phyloP scores from a whole-genome alignment of 225 moss, liverwort and hornwort species.

The Thuidium tamariscinum region DNA sequence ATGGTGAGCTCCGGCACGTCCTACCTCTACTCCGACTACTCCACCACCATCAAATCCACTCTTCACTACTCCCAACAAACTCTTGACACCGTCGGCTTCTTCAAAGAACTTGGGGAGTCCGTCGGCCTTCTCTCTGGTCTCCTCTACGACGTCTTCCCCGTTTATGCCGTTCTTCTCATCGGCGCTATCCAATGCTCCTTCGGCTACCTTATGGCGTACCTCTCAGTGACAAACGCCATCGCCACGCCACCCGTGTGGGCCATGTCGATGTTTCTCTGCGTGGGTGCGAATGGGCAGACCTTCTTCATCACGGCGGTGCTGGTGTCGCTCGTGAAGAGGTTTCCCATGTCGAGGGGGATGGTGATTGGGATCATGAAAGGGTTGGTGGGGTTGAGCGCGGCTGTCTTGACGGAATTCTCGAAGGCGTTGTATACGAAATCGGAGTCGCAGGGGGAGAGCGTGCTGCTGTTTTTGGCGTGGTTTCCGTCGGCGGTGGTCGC shows the following conservation, averaged over 20 bases:
- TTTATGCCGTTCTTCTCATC: conserved; percentile 20
- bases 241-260: conserved; percentile 15
- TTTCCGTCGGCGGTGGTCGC: conserved; percentile 15
- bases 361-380: conserved; percentile 42
- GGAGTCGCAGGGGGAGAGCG: not conserved
- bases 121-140: conserved; percentile 32
- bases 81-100: conserved; percentile 37
- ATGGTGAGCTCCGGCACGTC: conserved; percentile 26
- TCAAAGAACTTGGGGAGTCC: conserved; percentile 41
- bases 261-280: conserved; percentile 21
- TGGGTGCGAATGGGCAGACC: conserved; percentile 34
- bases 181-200: conserved; percentile 20
- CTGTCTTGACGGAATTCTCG: conserved; percentile 11
- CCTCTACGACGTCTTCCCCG: conserved; percentile 34
- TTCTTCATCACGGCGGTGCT: conserved; percentile 35
- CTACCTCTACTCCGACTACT: conserved; percentile 34
- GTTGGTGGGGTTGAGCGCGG: conserved; percentile 25
- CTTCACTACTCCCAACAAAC: conserved; percentile 35
- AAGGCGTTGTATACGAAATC: not conserved
- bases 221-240: conserved; percentile 10
- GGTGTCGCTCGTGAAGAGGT: conserved; percentile 30
- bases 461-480: conserved; percentile 24
- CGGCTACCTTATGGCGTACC: conserved; percentile 25
- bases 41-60: conserved; percentile 7
- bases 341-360: conserved; percentile 27